Evolutionary conservation across 345 rosid genomes (phyloP).

Genomic region (Dovyalis caffra): DNA sequence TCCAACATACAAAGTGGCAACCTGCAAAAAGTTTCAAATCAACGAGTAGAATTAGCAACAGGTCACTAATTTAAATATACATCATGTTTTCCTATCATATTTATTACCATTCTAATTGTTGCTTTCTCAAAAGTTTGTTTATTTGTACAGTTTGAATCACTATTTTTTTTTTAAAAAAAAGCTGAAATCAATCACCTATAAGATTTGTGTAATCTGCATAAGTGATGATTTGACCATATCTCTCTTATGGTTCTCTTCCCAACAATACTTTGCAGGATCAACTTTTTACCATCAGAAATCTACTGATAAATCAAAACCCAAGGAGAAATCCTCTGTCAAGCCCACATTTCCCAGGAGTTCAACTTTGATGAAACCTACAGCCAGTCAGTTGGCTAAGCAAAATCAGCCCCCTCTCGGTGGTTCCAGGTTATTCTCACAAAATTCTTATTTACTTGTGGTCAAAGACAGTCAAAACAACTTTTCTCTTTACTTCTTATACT

Average conservation of each 20-base stretch:
- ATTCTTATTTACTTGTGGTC: background rate
- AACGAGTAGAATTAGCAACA: slow-evolving; percentile 28
- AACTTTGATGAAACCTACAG: slow-evolving; percentile 94
- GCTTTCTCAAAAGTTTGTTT: background rate
- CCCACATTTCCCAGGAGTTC: slow-evolving; percentile 59
- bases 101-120: background rate
- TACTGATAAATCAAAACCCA: slow-evolving; percentile 37
- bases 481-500: background rate
- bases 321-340: slow-evolving; percentile 38
- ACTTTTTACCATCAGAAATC: slow-evolving; percentile 33
- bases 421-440: slow-evolving; percentile 49
- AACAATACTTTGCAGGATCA: slow-evolving; percentile 39
- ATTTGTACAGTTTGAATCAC: background rate
- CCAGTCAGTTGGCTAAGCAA: slow-evolving; percentile 83
- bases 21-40: slow-evolving; percentile 30
- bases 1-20: slow-evolving; percentile 24
- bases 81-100: background rate
- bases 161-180: background rate
- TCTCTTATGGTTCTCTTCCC: background rate
- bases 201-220: background rate
- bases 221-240: background rate
- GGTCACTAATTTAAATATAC: slow-evolving; percentile 30
- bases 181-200: background rate
- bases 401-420: slow-evolving; percentile 33
- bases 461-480: too few species aligned